Base-by-base conservation (phyloP, 768 basidiomycete genomes). In the Xerocomus potaroensis region DNA sequence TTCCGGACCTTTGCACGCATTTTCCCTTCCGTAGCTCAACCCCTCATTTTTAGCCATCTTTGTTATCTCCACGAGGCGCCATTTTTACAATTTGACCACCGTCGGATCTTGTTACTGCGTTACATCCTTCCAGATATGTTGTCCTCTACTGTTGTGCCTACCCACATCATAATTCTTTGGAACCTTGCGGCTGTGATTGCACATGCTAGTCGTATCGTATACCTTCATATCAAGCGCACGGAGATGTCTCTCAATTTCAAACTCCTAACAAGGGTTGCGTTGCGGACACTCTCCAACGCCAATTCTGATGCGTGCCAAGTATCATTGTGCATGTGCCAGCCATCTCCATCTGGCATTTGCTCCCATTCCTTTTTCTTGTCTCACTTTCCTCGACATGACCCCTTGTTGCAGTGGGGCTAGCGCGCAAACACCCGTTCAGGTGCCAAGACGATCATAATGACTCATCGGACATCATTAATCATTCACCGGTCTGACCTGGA, bases 1-100 rank as follows among this genome's bases (percentile, higher is more conserved):
- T 65, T 61, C 58, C 64, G 64, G 57, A 55, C 59, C 48, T 50
- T 49, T 27, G 46, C 57, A 55, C 49, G 41, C 48, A n/a, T n/a
- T n/a, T 51, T 40, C 44, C 52, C 54, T 37, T 56, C 18, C 56
- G 51, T 54, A 57, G 51, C 32, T 52, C 53, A 29, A 37, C 38
- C 50, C 31, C 43, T 48, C 56, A 49, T 47, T 52, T 63, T 59
- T 49, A 38, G 53, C 56, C 43, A 58, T 56, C 45, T 50, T 27
- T 51, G 61, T 56, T 68, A 66, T 64, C 61, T 63, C 66, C 60
- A 66, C 59, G 56, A 68, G 64, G 64, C 50, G 41, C 48, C 49
- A 38, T 48, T 41, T 57, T 54, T 49, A 47, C 47, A 51, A 45
- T 50, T 36, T 48, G 56, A 45, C 56, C 50, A 50, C 53, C 50